These are phyloP conservation scores for Fusarium lateritium DNA, from an alignment of 2,329 filamentous ascomycete genomes.

Conservation along the genomic window DNA sequence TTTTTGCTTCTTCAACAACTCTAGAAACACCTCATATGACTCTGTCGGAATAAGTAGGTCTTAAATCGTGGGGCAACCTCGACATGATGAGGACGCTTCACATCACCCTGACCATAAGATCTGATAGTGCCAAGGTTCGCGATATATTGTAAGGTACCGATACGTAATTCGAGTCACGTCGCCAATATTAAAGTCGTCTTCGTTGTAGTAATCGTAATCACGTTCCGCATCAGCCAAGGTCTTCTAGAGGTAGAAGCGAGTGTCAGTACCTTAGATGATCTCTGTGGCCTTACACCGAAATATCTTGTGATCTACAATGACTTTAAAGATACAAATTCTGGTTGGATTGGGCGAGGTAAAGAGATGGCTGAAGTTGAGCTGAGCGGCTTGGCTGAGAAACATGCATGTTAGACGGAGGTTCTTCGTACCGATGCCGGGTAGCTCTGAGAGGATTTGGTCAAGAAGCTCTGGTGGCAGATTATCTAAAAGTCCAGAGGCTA, in stretches of 20 bases:
- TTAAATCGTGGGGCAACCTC: not conserved
- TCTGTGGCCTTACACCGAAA: conserved; percentile 24
- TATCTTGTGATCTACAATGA: conserved; percentile 29
- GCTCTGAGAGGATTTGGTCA: not conserved
- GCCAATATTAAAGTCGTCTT: not conserved
- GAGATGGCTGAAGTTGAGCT: conserved; percentile 13
- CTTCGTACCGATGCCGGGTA: conserved; percentile 19
- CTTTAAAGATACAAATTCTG: conserved; percentile 32
- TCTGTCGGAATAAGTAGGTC: not conserved
- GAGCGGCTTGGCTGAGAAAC: not conserved
- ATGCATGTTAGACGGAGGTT: conserved; percentile 10
- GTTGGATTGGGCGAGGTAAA: conserved; percentile 39
- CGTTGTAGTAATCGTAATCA: too few relatives aligned
- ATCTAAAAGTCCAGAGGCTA: not conserved
- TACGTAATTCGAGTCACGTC: not conserved
- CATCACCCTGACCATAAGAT: not conserved
- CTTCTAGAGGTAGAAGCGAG: not conserved
- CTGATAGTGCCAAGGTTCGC: not conserved
- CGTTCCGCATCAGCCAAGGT: too few relatives aligned
- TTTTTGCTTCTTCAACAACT: conserved; percentile 54
- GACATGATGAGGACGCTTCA: not conserved
- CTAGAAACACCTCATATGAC: conserved; percentile 52
- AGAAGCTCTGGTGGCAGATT: not conserved
- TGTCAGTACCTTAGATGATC: conserved; percentile 37
- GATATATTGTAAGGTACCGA: not conserved